phyloP scores from a whole-genome alignment of 2,329 filamentous ascomycete genomes.

The Arthrocladium fulminans region DNA sequence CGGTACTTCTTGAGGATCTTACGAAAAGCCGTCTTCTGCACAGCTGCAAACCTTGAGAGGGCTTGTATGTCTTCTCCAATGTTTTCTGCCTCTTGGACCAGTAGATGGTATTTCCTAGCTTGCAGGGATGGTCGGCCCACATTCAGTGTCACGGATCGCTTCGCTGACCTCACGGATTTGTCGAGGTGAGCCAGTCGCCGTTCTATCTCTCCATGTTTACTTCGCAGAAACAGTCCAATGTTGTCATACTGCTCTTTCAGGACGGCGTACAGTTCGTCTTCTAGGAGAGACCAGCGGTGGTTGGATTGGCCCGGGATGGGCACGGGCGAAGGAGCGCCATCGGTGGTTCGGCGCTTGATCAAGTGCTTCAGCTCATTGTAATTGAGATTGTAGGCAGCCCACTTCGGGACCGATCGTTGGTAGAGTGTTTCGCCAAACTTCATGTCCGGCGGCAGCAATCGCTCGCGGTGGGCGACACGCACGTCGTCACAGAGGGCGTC shows the following conservation, averaged over 20 bases:
- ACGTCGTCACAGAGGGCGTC: no score
- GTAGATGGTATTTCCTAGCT: slow-evolving; percentile 38
- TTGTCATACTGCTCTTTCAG: slow-evolving; percentile 67
- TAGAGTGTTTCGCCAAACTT: slow-evolving; percentile 70
- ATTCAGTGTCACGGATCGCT: slow-evolving; percentile 15
- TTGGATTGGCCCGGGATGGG: slow-evolving; percentile 64
- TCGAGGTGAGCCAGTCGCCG: slow-evolving; percentile 48
- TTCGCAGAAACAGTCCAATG: slow-evolving; percentile 67
- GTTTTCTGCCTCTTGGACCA: slow-evolving; percentile 43
- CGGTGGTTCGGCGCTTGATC: slow-evolving; percentile 71
- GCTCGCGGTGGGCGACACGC: background rate
- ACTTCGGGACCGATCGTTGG: slow-evolving; percentile 69
- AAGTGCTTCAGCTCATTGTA: slow-evolving; percentile 80
- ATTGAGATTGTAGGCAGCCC: slow-evolving; percentile 77
- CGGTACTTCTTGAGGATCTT: slow-evolving; percentile 82
- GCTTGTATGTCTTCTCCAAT: slow-evolving; percentile 61
- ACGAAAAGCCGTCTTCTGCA: slow-evolving; percentile 66
- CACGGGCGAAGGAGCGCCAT: slow-evolving; percentile 57
- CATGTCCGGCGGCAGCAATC: slow-evolving; percentile 42
- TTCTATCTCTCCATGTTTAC: slow-evolving; percentile 70
- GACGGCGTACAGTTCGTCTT: slow-evolving; percentile 61
- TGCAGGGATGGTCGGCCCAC: slow-evolving; percentile 15
- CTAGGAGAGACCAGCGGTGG: slow-evolving; percentile 52
- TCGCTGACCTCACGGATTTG: slow-evolving; percentile 29
- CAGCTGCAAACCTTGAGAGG: slow-evolving; percentile 62